These are phyloP conservation scores for Acacia acuminata DNA, from an alignment of 306 rosid species.

Conservation along the genomic window DNA sequence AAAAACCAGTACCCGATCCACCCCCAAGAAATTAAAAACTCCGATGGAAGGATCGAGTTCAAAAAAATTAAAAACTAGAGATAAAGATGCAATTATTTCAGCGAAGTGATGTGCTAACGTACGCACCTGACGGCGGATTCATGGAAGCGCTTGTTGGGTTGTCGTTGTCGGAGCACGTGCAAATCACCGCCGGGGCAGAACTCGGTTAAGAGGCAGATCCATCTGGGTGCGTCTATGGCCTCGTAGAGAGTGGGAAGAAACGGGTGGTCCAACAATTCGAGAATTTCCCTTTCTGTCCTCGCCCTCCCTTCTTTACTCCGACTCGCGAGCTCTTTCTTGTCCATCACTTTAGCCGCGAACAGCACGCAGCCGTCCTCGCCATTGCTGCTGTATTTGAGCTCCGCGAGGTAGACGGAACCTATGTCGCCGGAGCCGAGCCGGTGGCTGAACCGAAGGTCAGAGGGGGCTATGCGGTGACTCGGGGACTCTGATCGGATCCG, in stretches of 20 bases:
- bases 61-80: background rate
- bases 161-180: constrained; percentile 86
- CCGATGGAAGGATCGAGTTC: background rate
- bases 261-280: constrained; percentile 69
- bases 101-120: constrained; percentile 22
- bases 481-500: constrained; percentile 74
- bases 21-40: background rate
- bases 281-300: constrained; percentile 73
- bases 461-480: constrained; percentile 47
- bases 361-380: constrained; percentile 36
- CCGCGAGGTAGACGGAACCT: constrained; percentile 70
- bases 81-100: background rate
- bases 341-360: constrained; percentile 86
- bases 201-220: constrained; percentile 78
- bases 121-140: constrained; percentile 80
- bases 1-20: constrained; percentile 29
- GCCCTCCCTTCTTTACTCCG: constrained; percentile 83
- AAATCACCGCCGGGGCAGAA: constrained; percentile 92
- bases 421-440: constrained; percentile 85
- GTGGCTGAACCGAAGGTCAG: constrained; percentile 66
- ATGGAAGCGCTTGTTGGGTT: constrained; percentile 62
- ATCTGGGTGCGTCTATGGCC: constrained; percentile 60
- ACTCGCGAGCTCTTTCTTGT: constrained; percentile 69
- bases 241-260: constrained; percentile 83
- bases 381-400: constrained; percentile 38